Evolutionary conservation across 805 yeast genomes (phyloP), one percentile per base, ranked within the genome.

Genomic region (Hanseniaspora nectarophila): DNA sequence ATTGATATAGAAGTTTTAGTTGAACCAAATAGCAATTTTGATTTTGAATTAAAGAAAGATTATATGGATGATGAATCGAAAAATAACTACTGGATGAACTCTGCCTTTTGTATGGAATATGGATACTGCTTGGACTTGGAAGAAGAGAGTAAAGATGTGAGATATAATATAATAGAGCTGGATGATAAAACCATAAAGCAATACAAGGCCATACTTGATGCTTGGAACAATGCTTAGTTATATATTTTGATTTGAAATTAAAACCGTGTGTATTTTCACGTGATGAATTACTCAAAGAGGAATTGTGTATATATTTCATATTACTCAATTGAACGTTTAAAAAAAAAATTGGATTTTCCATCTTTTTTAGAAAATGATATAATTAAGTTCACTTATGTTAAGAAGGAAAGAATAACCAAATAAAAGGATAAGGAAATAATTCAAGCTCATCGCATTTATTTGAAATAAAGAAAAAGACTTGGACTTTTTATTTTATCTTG

Each of bases 51-150:
- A 20, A 49, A 35, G 10, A 49, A 49, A 35, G 53, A 49, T 35
- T 49, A 33, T 26, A 13, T 24, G 18, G 46, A 49, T 20, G 37
- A n/a, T 8, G 46, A 42, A 2, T 13, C 24, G 1, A 46, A 49
- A 12, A 49, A 49, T 13, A 26, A 13, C 10, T 49, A 42, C 23
- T 49, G 53, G 53, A 18, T 42, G 28, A 37, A 38, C n/a, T 49
- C 53, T 2, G 43, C 53, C 5, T 49, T 49, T 15, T 49, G 53
- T 26, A 49, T 49, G 53, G 53, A 49, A 15, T 49, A 49, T 28
- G 53, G 53, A 1, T 49, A 49, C 26, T 49, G 53, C 26, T 20
- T 49, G 10, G 46, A 49, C n/a, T 8, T 49, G 20, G 28, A 32
- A 5, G 7, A 34, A 28, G 46, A 49, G 42, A 10, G 20, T 9